Base-by-base conservation (phyloP, 2,329 filamentous ascomycete genomes). In the Aspergillus costaricaensis region DNA sequence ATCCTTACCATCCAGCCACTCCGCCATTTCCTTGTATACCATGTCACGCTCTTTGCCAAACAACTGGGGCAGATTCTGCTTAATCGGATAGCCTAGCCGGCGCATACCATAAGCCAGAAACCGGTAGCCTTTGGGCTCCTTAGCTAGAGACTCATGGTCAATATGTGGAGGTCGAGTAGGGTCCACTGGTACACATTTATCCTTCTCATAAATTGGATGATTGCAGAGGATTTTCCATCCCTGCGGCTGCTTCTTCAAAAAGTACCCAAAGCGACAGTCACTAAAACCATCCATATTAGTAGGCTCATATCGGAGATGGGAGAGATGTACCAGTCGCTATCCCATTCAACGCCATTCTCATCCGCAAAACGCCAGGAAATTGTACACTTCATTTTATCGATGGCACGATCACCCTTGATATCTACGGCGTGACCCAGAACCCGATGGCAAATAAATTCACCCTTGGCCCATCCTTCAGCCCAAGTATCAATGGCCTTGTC, bases 321-420 rank as follows among this genome's bases (percentile, higher is more conserved):
- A 32, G 25, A 50, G 5, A 50, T 1, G 5, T 49, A 57, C 43
- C 47, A 39, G 25, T 39, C 55, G 41, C 43, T 30, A 38, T 57
- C 44, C 55, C 55, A 57, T 14, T 57, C 55, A 17, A 57, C 32
- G 5, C 57, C 52, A 10, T 59, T 39, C 8, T 41, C 57, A 50
- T 59, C 57, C n/a, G 43, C 41, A 23, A 56, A 59, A 10, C 57
- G 51, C 14, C 21, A 30, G 2, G 57, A 55, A 3, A 59, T 59
- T 14, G 51, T 56, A 5, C 48, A 51, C 15, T 59, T 59, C 57
- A 59, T 56, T 44, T 59, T 59, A 23, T 55, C 30, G 5, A 59
- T 41, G 1, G 52, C 57, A 2, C 57, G 32, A 14, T 59, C n/a
- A 10, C 51, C 51, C 3, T 59, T 55, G 32, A 59, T 55, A 7